phyloP scores from a whole-genome alignment of 768 basidiomycete species.

The Xanthoconium stramineum region DNA sequence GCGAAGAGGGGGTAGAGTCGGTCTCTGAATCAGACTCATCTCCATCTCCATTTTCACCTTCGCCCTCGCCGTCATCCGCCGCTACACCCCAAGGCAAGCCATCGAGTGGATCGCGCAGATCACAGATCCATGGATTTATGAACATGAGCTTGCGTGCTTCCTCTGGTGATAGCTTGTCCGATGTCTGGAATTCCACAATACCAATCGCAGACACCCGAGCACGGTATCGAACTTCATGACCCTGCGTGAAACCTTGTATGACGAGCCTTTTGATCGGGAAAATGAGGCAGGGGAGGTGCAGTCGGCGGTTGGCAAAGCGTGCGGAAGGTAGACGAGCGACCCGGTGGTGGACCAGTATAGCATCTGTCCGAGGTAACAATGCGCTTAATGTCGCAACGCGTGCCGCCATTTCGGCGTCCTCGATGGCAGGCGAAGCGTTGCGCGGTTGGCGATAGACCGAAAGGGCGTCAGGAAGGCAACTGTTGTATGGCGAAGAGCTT shows the following conservation, averaged over 20 bases:
- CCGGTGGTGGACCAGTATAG: too few relatives aligned
- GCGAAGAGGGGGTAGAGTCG: background rate
- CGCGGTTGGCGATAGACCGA: background rate
- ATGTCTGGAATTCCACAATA: background rate
- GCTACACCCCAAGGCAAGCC: background rate
- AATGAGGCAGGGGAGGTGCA: background rate
- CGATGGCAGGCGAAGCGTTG: background rate
- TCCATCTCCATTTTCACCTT: background rate
- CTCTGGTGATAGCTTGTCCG: background rate
- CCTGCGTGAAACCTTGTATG: background rate
- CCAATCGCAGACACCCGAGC: background rate
- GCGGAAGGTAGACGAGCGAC: too few relatives aligned
- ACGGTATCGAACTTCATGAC: background rate
- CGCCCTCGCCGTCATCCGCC: background rate
- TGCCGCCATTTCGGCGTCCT: background rate
- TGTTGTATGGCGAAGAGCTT: too few relatives aligned
- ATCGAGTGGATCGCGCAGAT: background rate
- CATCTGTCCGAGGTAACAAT: background rate
- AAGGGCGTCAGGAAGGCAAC: constrained; percentile 5
- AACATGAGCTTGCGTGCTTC: background rate
- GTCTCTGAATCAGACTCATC: too few relatives aligned
- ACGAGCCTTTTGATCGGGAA: background rate
- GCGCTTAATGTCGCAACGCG: background rate
- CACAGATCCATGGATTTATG: too few relatives aligned
- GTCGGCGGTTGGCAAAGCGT: too few relatives aligned